phyloP scores from a whole-genome alignment of 2,329 filamentous ascomycete species.

The Alternaria sp. region DNA sequence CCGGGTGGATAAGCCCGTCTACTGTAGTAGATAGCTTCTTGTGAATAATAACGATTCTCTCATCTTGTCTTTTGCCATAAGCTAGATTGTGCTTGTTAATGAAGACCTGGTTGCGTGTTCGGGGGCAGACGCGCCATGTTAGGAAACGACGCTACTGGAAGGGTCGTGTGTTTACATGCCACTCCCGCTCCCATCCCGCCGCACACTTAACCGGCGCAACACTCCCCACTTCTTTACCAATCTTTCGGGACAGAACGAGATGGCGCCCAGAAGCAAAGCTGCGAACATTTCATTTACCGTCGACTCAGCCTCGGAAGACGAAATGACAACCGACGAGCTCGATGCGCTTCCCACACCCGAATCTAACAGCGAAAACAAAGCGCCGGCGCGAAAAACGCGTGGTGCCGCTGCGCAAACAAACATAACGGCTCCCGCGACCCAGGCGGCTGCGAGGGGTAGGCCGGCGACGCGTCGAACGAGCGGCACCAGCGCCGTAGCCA shows the following conservation, averaged over 20 bases:
- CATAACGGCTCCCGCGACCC: conserved; percentile 35
- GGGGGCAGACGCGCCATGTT: not conserved
- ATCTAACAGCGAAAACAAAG: conserved; percentile 53
- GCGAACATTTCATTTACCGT: conserved; percentile 52
- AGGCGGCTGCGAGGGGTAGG: conserved; percentile 49
- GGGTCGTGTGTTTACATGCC: conserved; percentile 19
- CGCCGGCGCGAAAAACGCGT: conserved; percentile 47
- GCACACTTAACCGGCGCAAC: conserved; percentile 13
- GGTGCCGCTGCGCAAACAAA: conserved; percentile 41
- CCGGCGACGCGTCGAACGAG: conserved; percentile 50
- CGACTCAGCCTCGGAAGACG: conserved; percentile 54
- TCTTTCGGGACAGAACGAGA: conserved; percentile 18
- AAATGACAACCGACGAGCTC: conserved; percentile 49
- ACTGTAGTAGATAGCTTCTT: conserved; percentile 10
- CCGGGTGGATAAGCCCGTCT: conserved; percentile 6
- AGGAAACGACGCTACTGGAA: conserved; percentile 9
- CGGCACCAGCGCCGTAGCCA: conserved; percentile 42
- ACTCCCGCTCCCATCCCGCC: conserved; percentile 17
- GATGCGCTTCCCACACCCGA: conserved; percentile 51
- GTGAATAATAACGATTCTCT: conserved; percentile 14
- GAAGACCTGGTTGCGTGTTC: not conserved
- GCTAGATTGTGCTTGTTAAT: not conserved
- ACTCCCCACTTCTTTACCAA: conserved; percentile 1
- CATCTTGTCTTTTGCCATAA: not conserved
- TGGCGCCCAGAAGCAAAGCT: conserved; percentile 46